Conservation (phyloP, 805 yeast genomes). For the Teunomyces kruisii region DNA sequence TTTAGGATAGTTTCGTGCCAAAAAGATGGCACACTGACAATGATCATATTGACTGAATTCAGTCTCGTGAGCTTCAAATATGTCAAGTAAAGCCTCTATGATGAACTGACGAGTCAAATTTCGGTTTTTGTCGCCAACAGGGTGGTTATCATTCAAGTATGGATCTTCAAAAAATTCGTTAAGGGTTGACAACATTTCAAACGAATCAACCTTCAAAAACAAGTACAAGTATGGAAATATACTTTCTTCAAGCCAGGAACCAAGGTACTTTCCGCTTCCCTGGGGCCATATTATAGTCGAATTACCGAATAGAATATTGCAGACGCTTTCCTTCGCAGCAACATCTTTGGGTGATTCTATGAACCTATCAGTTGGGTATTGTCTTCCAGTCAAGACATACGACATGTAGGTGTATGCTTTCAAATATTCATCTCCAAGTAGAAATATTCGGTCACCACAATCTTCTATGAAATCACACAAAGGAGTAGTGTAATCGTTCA, state of each 20-base stretch:
- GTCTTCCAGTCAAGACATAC: slow-evolving; percentile 70
- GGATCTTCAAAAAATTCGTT: slow-evolving; percentile 86
- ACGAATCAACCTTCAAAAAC: slow-evolving; percentile 55
- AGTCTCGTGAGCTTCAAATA: slow-evolving; percentile 39
- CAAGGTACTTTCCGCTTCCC: slow-evolving; percentile 21
- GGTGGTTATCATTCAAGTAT: slow-evolving; percentile 61
- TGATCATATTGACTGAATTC: slow-evolving; percentile 22
- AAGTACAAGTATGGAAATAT: slow-evolving; percentile 66
- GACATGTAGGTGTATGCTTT: slow-evolving; percentile 55
- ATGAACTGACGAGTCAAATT: slow-evolving; percentile 72
- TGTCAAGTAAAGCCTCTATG: slow-evolving; percentile 66
- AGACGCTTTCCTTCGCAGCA: slow-evolving; percentile 51
- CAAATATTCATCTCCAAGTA: slow-evolving; percentile 8
- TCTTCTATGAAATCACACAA: slow-evolving; percentile 55
- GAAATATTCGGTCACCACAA: slow-evolving; percentile 17
- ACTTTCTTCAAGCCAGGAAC: not conserved
- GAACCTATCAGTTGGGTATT: slow-evolving; percentile 68
- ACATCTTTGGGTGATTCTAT: slow-evolving; percentile 35
- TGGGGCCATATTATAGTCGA: slow-evolving; percentile 37
- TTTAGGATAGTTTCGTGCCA: slow-evolving; percentile 81
- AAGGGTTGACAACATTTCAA: slow-evolving; percentile 62
- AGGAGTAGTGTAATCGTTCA: slow-evolving; percentile 74
- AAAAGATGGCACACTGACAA: slow-evolving; percentile 58
- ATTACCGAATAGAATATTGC: slow-evolving; percentile 61
- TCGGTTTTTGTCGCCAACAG: slow-evolving; percentile 19